A percentile compares a stretch with the other conserved stretches of the same genome.
phyloP scores from a whole-genome alignment of 106 monocot genomes.

The Narthecium ossifragum region DNA sequence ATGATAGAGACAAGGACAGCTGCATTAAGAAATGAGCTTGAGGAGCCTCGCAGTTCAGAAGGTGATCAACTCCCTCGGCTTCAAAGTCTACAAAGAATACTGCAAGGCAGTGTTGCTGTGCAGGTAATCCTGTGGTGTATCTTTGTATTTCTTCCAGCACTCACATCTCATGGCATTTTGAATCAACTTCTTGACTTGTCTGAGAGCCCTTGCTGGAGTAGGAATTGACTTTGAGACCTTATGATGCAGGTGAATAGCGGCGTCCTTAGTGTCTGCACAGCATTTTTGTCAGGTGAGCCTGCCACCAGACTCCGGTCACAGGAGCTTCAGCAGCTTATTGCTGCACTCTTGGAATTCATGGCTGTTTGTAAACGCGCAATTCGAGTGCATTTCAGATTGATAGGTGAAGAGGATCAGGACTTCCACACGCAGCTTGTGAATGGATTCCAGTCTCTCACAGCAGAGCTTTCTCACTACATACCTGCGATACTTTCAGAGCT shows the following conservation, averaged over 20 bases:
- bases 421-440: constrained; percentile 99
- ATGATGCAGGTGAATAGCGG: constrained; percentile 91
- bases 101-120: constrained; percentile 99
- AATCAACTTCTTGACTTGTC: not conserved
- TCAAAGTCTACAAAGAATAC: constrained; percentile 94
- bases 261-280: constrained; percentile 91
- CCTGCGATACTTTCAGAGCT: constrained; percentile 98
- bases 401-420: constrained; percentile 98
- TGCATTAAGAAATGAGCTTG: constrained; percentile 92
- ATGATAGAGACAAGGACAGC: constrained; percentile 99
- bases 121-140: constrained; percentile 45
- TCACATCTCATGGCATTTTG: too few species aligned
- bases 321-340: constrained; percentile 96
- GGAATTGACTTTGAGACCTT: not conserved
- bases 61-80: constrained; percentile 95
- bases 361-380: constrained; percentile 99
- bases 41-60: constrained; percentile 94
- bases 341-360: constrained; percentile 98
- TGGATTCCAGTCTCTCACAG: constrained; percentile 96
- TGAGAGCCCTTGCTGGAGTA: not conserved
- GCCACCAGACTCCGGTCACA: constrained; percentile 95
- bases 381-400: constrained; percentile 89
- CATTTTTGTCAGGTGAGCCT: constrained; percentile 95
- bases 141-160: too few species aligned
- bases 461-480: constrained; percentile 98